These are phyloP conservation scores for Jacaranda mimosifolia DNA, from an alignment of 257 asterid species.

Conservation along the genomic window DNA sequence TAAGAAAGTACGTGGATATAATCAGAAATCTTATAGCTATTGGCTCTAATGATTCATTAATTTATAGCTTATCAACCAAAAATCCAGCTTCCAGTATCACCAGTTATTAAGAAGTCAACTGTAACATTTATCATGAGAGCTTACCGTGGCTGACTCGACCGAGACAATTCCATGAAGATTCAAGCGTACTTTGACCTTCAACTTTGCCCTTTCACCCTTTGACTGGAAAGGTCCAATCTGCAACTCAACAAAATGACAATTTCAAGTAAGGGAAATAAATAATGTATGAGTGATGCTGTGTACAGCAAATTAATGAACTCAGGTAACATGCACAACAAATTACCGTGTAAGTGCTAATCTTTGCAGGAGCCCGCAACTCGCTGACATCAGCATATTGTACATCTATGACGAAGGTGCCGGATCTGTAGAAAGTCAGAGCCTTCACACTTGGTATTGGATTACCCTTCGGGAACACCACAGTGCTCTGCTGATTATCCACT, in stretches of 20 bases:
- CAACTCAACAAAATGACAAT: not conserved
- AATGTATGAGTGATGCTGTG: not conserved
- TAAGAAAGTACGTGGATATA: not conserved
- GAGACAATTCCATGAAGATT: conserved; percentile 85
- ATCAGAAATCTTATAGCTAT: not conserved
- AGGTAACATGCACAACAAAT: not conserved
- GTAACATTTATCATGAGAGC: conserved; percentile 20
- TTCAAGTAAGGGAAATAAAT: not conserved
- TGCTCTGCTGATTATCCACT: conserved; percentile 71
- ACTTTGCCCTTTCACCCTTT: conserved; percentile 66
- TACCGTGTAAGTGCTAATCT: conserved; percentile 87
- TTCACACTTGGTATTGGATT: conserved; percentile 88
- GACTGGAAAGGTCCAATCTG: conserved; percentile 90
- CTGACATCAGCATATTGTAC: conserved; percentile 74
- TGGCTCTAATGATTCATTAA: not conserved
- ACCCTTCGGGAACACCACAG: conserved; percentile 85
- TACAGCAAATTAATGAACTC: not conserved
- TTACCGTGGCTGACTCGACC: conserved; percentile 77
- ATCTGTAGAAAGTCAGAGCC: conserved; percentile 83
- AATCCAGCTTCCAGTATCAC: not conserved
- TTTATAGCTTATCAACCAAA: not conserved
- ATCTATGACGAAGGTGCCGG: conserved; percentile 73
- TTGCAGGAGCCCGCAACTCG: conserved; percentile 74
- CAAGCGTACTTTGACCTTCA: conserved; percentile 78
- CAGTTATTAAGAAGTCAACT: not conserved